Evolutionary conservation across 202 grass and related monocot genomes (phyloP).

Genomic region (Elaeis oleifera): DNA sequence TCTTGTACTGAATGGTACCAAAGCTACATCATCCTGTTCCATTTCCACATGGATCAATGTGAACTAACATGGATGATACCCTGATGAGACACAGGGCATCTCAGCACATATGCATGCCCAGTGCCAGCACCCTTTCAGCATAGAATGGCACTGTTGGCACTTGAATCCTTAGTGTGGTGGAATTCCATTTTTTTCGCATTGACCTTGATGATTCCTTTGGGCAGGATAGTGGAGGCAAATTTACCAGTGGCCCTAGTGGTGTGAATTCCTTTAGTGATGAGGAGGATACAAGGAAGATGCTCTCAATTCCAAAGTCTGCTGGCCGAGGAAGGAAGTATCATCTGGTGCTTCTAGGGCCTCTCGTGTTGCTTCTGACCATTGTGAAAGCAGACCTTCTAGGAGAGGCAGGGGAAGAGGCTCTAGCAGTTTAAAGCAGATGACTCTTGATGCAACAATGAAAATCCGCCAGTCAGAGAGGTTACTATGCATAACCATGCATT

Average conservation of each 20-base stretch:
- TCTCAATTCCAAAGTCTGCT: slow-evolving; percentile 36
- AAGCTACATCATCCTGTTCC: too few species aligned
- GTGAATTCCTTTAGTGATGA: slow-evolving; percentile 76
- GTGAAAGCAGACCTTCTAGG: slow-evolving; percentile 41
- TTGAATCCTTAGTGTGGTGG: too few species aligned
- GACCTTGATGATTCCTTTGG: slow-evolving; percentile 1
- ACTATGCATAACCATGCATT: slow-evolving; percentile 9
- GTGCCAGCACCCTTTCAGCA: too few species aligned
- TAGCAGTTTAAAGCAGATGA: slow-evolving; percentile 46
- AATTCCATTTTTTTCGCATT: background rate
- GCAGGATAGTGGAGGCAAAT: slow-evolving; percentile 58
- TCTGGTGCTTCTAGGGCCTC: slow-evolving; percentile 50
- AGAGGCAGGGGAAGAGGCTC: slow-evolving; percentile 68
- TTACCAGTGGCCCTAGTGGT: slow-evolving; percentile 33
- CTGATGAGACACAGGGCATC: too few species aligned
- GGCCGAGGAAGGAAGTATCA: slow-evolving; percentile 30
- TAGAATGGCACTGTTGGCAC: too few species aligned
- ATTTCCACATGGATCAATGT: too few species aligned
- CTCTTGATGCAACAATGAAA: slow-evolving; percentile 59
- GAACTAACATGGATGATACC: too few species aligned
- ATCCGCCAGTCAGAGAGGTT: slow-evolving; percentile 62
- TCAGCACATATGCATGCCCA: too few species aligned
- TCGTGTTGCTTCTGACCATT: slow-evolving; percentile 40
- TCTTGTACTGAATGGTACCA: too few species aligned
- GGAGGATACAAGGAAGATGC: slow-evolving; percentile 58